A percentile compares a stretch with the other conserved stretches of the same genome.
Evolutionary conservation across 2,329 filamentous ascomycete genomes (phyloP).

Genomic region (Botryotinia calthae): DNA sequence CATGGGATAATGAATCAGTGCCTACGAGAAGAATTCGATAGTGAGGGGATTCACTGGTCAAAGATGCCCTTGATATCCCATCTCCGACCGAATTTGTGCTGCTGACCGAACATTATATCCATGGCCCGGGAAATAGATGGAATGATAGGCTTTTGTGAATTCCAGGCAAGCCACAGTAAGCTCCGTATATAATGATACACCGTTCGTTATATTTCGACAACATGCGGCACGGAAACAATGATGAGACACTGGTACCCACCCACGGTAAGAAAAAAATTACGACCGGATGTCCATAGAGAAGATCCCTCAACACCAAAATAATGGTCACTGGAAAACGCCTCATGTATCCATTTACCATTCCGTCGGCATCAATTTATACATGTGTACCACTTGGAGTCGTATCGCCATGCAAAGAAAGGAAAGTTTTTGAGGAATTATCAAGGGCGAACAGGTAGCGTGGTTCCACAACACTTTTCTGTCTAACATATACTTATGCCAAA

Average conservation of each 20-base stretch:
- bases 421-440: neutral
- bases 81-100: neutral
- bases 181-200: neutral
- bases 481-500: constrained; percentile 5
- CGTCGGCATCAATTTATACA: constrained; percentile 8
- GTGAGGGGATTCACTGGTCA: neutral
- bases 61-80: neutral
- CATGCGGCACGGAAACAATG: constrained; percentile 10
- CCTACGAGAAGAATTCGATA: neutral
- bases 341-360: constrained; percentile 14
- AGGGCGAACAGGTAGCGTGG: neutral
- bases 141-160: neutral
- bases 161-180: constrained; percentile 3
- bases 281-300: neutral
- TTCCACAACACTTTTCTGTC: neutral
- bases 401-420: constrained; percentile 10
- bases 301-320: neutral
- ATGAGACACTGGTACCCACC: constrained; percentile 8
- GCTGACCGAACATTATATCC: constrained; percentile 8
- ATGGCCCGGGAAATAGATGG: neutral
- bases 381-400: constrained; percentile 8
- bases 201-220: constrained; percentile 9
- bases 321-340: constrained; percentile 1
- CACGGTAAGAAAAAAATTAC: neutral
- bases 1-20: neutral